These are phyloP conservation scores for Talaromyces nanjingensis DNA, from an alignment of 495 filamentous ascomycete genomes.

Conservation along the genomic window DNA sequence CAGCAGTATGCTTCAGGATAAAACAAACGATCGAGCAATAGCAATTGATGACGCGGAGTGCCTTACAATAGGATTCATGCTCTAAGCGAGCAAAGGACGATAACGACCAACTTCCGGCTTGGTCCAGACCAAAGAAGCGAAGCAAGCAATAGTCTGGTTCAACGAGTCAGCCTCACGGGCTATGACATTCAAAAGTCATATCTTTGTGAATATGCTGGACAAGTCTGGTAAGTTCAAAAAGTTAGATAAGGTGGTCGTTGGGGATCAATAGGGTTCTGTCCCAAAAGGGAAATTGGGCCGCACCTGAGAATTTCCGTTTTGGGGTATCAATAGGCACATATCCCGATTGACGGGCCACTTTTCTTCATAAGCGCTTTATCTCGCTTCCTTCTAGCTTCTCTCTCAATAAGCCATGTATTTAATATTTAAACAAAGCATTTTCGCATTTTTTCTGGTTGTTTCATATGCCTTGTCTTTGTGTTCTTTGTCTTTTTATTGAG, in stretches of 20 bases:
- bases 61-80: neutral
- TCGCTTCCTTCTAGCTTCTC: neutral
- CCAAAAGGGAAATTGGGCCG: neutral
- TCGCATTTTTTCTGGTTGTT: neutral
- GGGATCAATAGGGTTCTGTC: neutral
- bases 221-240: neutral
- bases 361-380: neutral
- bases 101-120: neutral
- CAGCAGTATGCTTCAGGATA: neutral
- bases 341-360: neutral
- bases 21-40: neutral
- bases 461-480: neutral
- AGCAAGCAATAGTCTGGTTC: neutral
- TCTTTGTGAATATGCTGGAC: neutral
- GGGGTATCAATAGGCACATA: constrained; percentile 8
- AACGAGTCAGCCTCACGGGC: neutral
- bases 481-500: neutral
- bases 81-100: neutral
- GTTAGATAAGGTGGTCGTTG: constrained; percentile 2
- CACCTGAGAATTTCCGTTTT: constrained; percentile 4
- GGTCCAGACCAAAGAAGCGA: neutral
- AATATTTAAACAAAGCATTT: neutral
- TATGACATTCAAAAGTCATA: neutral
- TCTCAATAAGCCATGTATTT: neutral
- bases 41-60: neutral